Base-by-base conservation (phyloP, 2,329 filamentous ascomycete species). In the Huntiella moniliformis region DNA sequence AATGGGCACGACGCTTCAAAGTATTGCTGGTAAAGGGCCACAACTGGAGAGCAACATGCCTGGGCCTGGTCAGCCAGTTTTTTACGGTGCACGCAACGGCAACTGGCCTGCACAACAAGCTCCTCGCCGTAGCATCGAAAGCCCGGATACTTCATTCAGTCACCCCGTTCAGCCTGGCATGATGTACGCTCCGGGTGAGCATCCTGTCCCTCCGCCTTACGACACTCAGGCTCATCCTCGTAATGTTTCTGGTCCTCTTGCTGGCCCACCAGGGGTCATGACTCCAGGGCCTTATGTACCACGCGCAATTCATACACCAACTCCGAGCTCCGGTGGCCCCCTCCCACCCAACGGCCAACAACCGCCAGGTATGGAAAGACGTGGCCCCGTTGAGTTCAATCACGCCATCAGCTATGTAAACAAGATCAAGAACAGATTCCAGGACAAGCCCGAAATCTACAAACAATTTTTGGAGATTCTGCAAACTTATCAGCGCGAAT, bases 361-460 rank as follows among this genome's bases (percentile, higher is more conserved):
- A 54, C 64, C 74, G 62, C 62, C 79, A 63, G 64, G 72, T 60
- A 64, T 83, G 58, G 87, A 92, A 61, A 92, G 91, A 58, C 77
- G 87, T 47, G 88, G 87, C 0, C 91, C 91, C 1, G 91, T 98
- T 13, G 91, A 98, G 58, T 98, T 98, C 62, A 98, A 98, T 59
- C 91, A 98, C 63, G 91, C 91, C 0, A 98, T 98, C 52, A 96
- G 87, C 60, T 98, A 98, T 57, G 91, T 98, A 46, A 98, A 98
- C 60, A 98, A 98, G 65, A 98, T 98, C 56, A 98, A 98, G 85
- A 98, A 96, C 59, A 88, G 91, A 38, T 98, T 96, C 63, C 81
- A 93, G 55, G 80, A 87, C 56, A 87, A 93, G 53, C 91, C 91
- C 5, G 91, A 98, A 60, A 96, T 98, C 51, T 98, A 98, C 67